These are phyloP conservation scores for Trametes punicea DNA, from an alignment of 768 basidiomycete genomes.

Conservation along the genomic window DNA sequence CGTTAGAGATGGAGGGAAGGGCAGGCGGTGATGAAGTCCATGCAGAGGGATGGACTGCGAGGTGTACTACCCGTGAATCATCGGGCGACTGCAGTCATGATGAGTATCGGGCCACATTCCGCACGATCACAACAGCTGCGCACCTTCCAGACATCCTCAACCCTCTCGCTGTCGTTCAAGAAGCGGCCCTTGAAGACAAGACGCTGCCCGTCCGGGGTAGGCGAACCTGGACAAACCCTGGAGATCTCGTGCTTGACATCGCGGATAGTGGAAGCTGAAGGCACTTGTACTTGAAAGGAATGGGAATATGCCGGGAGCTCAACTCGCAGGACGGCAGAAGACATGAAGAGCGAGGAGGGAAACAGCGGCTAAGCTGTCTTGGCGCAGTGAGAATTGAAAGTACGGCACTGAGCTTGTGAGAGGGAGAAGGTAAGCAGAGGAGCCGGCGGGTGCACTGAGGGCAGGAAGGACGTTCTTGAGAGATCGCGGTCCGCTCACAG, in stretches of 20 bases:
- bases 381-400: neutral
- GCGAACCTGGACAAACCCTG: constrained; percentile 56
- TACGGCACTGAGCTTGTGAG: neutral
- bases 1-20: constrained; percentile 11
- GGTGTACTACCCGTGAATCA: constrained; percentile 62
- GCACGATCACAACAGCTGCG: constrained; percentile 19
- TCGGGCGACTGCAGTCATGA: constrained; percentile 42
- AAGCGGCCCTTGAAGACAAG: constrained; percentile 74
- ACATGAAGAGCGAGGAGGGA: constrained; percentile 15
- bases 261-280: constrained; percentile 45
- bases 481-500: neutral
- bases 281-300: constrained; percentile 58
- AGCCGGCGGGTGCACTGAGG: neutral
- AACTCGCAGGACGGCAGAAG: constrained; percentile 46
- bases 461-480: neutral
- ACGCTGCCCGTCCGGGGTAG: constrained; percentile 67
- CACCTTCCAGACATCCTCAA: constrained; percentile 71
- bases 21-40: constrained; percentile 60
- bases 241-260: constrained; percentile 70
- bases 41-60: constrained; percentile 77
- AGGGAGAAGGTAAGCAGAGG: neutral
- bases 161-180: constrained; percentile 60
- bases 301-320: constrained; percentile 74
- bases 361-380: constrained; percentile 7
- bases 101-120: constrained; percentile 9